A percentile compares a stretch with the other conserved stretches of the same genome.
phyloP scores from a whole-genome alignment of 441 rosid species.

The Pelargonium citronellum region DNA sequence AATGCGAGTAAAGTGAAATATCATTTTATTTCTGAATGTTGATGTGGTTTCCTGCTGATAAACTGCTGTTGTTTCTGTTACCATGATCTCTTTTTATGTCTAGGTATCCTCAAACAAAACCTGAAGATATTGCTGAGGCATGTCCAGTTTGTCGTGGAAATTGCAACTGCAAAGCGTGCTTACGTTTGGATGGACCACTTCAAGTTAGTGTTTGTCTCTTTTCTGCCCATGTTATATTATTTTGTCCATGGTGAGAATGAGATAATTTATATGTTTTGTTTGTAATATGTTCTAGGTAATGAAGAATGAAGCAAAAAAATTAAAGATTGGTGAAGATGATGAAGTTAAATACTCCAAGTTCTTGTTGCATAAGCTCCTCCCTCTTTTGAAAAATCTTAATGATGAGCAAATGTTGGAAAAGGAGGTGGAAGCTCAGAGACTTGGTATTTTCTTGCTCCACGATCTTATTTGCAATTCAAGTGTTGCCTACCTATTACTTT shows the following conservation, averaged over 20 bases:
- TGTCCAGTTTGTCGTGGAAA: conserved; percentile 28
- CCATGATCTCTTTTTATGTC: background rate
- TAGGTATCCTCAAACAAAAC: conserved; percentile 17
- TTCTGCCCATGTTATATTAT: background rate
- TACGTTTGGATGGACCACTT: conserved; percentile 9
- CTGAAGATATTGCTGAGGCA: conserved; percentile 21
- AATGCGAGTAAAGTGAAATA: no score
- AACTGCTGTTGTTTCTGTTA: background rate
- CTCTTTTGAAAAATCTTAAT: conserved; percentile 34
- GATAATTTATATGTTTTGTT: conserved; percentile 2
- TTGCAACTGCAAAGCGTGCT: conserved; percentile 26
- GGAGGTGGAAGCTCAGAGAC: conserved; percentile 36
- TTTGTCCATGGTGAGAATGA: background rate
- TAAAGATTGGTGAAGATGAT: background rate
- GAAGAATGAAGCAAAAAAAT: background rate
- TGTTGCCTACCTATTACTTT: background rate
- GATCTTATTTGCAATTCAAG: background rate
- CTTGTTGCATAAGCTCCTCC: conserved; percentile 36
- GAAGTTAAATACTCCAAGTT: conserved; percentile 23
- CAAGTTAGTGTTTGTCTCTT: background rate
- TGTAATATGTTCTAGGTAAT: background rate
- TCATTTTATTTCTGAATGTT: background rate
- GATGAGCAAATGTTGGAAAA: conserved; percentile 41
- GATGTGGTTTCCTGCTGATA: background rate
- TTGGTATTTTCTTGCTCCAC: conserved; percentile 27